Base-by-base conservation (phyloP, 352 stramenopile genomes). In the Phytophthora gonapodyides region DNA sequence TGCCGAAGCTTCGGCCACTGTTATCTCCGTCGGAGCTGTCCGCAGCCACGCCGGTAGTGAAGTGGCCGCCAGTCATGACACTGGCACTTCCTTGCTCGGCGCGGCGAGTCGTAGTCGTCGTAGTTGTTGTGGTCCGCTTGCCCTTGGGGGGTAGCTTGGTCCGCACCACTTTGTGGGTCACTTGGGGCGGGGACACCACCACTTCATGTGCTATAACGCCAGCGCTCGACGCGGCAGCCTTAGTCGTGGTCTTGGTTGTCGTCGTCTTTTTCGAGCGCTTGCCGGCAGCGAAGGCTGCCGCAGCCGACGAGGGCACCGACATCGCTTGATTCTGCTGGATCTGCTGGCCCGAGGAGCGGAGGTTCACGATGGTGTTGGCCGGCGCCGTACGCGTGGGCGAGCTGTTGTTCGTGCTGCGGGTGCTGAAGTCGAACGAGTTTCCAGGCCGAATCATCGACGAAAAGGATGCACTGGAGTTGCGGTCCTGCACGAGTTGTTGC, bases 401-500 rank as follows among this genome's bases (percentile, higher is more conserved):
- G 33, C 40, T 73, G 43, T 30, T 64, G 55, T 61, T 68, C 24
- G 52, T 64, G n/a, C 54, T 64, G 17, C 51, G 50, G 45, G 64
- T 64, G 27, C 41, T 65, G 38, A 62, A 52, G 46, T 73, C 58
- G 21, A 61, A 67, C 24, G 59, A 65, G 43, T 57, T 65, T 16
- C 40, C 45, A 38, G 60, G 38, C 10, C 54, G 57, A 16, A 58
- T 1, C 19, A 68, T 63, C 10, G 62, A 71, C 16, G 57, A 58
- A 31, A 57, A 55, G 13, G 58, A 67, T 6, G 41, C 45, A 11
- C 35, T 67, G 4, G 59, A 69, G 16, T 19, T 60, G 30, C 67
- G 62, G 2, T 67, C 51, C 7, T 67, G 64, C 6, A 78, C 48
- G 12, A 87, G 54, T 30, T 80, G 67, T 41, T 88, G 77, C 31